Conservation (phyloP, 768 basidiomycete species). For the Kwoniella bestiolae region DNA sequence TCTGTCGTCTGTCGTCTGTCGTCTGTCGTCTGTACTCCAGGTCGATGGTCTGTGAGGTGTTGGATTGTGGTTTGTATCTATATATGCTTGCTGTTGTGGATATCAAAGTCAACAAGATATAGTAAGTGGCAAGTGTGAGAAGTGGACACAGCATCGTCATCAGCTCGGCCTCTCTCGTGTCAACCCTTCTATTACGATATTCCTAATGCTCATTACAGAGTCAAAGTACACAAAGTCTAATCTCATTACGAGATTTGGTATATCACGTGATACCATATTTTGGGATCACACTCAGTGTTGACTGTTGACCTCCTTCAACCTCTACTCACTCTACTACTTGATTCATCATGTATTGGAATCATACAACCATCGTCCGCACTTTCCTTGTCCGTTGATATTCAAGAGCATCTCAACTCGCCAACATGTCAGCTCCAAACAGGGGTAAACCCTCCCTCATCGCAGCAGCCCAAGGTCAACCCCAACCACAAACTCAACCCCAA, state of each 20-base stretch:
- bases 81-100: too few relatives aligned
- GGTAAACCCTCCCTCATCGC: constrained; percentile 26
- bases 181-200: not conserved
- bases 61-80: too few relatives aligned
- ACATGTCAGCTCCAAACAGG: constrained; percentile 4
- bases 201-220: not conserved
- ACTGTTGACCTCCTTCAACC: not conserved
- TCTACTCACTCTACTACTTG: too few relatives aligned
- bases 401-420: too few relatives aligned
- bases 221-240: too few relatives aligned
- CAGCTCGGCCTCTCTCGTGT: constrained; percentile 3
- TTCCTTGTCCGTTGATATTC: too few relatives aligned
- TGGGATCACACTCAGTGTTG: not conserved
- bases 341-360: too few relatives aligned
- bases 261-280: not conserved
- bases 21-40: too few relatives aligned
- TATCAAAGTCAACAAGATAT: not conserved
- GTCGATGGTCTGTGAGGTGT: too few relatives aligned
- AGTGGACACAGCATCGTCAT: constrained; percentile 16
- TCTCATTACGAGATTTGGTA: too few relatives aligned
- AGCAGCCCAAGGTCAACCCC: constrained; percentile 19
- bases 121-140: not conserved
- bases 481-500: constrained; percentile 5
- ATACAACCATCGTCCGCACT: too few relatives aligned
- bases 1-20: not conserved